These are phyloP conservation scores for Inosperma sp. DNA, from an alignment of 768 basidiomycete species.

Conservation along the genomic window DNA sequence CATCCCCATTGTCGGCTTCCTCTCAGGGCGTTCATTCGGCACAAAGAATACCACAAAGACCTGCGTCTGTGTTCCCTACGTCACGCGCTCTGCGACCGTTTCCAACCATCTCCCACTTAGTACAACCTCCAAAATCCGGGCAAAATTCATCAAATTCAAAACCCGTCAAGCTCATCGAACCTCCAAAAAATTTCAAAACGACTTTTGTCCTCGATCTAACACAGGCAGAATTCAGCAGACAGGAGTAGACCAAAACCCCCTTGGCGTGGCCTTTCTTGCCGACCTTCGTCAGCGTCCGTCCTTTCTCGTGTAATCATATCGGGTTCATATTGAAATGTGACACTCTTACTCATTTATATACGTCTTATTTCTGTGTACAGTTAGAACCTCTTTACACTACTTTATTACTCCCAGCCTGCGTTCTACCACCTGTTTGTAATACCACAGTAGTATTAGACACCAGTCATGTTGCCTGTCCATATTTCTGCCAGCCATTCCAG, in stretches of 20 bases:
- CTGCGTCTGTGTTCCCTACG: conserved; percentile 53
- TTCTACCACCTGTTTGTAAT: too few relatives aligned
- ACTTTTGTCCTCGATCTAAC: conserved; percentile 77
- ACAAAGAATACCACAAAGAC: conserved; percentile 37
- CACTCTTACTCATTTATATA: background rate
- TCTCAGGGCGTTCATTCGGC: conserved; percentile 26
- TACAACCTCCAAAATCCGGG: conserved; percentile 31
- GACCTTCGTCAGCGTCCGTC: background rate
- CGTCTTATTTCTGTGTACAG: background rate
- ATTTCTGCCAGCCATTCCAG: too few relatives aligned
- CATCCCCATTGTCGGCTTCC: conserved; percentile 59
- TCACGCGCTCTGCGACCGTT: conserved; percentile 81
- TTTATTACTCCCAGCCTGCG: background rate
- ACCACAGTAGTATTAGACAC: too few relatives aligned
- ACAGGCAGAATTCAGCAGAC: conserved; percentile 76
- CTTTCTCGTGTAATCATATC: background rate
- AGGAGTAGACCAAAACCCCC: conserved; percentile 29
- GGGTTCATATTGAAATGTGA: background rate
- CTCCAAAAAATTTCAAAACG: conserved; percentile 64
- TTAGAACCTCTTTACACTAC: background rate
- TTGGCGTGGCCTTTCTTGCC: conserved; percentile 4
- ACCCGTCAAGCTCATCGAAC: conserved; percentile 72
- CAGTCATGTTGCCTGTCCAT: too few relatives aligned
- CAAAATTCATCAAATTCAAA: conserved; percentile 18
- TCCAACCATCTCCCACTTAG: conserved; percentile 50